Conservation (phyloP, 1,139 yeast species). For the Candida anutae region DNA sequence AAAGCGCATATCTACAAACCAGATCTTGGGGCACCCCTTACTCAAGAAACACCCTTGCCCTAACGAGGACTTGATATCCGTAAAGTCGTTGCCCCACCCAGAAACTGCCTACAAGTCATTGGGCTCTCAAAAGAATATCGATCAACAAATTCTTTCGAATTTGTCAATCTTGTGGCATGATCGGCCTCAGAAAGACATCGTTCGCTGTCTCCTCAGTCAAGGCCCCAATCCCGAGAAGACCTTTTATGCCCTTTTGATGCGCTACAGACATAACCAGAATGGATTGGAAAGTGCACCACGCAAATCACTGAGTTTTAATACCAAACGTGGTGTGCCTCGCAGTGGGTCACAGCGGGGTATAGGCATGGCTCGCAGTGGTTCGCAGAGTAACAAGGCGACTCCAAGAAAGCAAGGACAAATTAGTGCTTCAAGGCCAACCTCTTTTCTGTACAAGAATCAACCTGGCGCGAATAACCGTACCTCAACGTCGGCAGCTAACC, state of each 20-base stretch:
- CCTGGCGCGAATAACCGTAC: constrained; percentile 11
- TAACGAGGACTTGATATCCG: constrained; percentile 41
- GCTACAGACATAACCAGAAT: constrained; percentile 46
- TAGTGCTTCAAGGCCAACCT: constrained; percentile 12
- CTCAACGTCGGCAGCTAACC: constrained; percentile 10
- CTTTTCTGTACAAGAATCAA: constrained; percentile 13
- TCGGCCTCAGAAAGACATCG: constrained; percentile 49
- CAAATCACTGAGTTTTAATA: constrained; percentile 11
- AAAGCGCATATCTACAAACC: constrained; percentile 66
- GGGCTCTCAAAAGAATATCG: constrained; percentile 44
- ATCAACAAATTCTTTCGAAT: constrained; percentile 57
- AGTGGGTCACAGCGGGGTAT: constrained; percentile 11
- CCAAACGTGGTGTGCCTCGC: constrained; percentile 12
- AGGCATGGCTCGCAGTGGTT: constrained; percentile 12
- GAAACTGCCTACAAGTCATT: constrained; percentile 48
- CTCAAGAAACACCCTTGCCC: constrained; percentile 53
- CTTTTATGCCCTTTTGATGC: constrained; percentile 57
- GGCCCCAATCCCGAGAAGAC: constrained; percentile 70
- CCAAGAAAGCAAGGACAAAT: constrained; percentile 12
- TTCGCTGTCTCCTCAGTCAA: constrained; percentile 42
- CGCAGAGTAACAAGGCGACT: constrained; percentile 10
- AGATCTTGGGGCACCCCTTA: constrained; percentile 72
- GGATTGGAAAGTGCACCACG: constrained; percentile 10
- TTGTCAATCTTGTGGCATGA: constrained; percentile 73
- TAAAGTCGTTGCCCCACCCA: constrained; percentile 55